A percentile compares a stretch with the other conserved stretches of the same genome.
phyloP scores from a whole-genome alignment of 2,329 filamentous ascomycete species.

The Colletotrichum orchidophilum region DNA sequence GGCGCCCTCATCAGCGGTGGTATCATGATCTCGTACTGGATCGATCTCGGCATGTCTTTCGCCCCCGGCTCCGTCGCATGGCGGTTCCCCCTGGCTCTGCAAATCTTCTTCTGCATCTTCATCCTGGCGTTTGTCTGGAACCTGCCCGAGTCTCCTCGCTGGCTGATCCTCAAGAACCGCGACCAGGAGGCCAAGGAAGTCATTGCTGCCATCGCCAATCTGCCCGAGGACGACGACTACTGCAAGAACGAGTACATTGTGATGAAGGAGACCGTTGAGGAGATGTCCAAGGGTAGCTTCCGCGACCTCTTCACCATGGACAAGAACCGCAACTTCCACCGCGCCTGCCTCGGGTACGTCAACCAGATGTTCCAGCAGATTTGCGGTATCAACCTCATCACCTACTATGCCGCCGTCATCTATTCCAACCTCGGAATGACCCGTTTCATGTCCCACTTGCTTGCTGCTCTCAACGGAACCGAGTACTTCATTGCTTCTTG shows the following conservation, averaged over 20 bases:
- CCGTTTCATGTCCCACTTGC: constrained; percentile 64
- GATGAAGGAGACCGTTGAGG: constrained; percentile 73
- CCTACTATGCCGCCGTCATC: constrained; percentile 38
- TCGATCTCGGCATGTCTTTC: constrained; percentile 67
- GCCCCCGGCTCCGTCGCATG: constrained; percentile 59
- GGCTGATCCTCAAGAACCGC: constrained; percentile 50
- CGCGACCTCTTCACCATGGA: constrained; percentile 67
- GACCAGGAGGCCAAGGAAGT: constrained; percentile 55
- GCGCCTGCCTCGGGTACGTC: constrained; percentile 63
- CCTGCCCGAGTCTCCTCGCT: constrained; percentile 64
- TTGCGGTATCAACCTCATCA: constrained; percentile 42
- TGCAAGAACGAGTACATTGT: constrained; percentile 62
- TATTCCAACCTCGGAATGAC: constrained; percentile 58
- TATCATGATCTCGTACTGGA: constrained; percentile 68
- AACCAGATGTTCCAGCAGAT: constrained; percentile 64
- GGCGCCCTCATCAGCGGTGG: constrained; percentile 66
- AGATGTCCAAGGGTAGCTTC: constrained; percentile 63
- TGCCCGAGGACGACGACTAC: constrained; percentile 57
- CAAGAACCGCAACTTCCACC: constrained; percentile 65
- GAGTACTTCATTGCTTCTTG: constrained; percentile 62
- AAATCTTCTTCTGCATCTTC: constrained; percentile 67
- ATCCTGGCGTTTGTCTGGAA: constrained; percentile 62
- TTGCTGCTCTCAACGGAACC: constrained; percentile 63
- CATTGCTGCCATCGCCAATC: constrained; percentile 51
- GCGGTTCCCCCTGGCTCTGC: constrained; percentile 70